Conservation (phyloP, 2,329 filamentous ascomycete species). For the Aspergillus quadricinctus region DNA sequence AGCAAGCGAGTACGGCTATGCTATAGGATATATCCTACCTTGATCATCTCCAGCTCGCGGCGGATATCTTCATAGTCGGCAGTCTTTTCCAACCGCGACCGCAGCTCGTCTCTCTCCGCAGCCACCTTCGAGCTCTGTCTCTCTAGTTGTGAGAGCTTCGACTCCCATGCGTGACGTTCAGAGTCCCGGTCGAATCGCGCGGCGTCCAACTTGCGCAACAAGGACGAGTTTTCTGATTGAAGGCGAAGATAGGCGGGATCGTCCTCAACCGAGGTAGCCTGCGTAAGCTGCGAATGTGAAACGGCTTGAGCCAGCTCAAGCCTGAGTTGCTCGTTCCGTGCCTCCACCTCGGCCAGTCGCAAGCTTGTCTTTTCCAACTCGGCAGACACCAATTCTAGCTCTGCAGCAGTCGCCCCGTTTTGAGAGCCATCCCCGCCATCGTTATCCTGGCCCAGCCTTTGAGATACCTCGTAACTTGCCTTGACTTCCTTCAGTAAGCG, state of each 20-base stretch:
- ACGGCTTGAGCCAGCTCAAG: constrained; percentile 86
- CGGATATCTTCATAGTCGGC: constrained; percentile 95
- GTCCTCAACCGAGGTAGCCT: constrained; percentile 68
- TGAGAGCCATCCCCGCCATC: constrained; percentile 59
- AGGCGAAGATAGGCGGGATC: constrained; percentile 85
- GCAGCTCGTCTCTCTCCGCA: constrained; percentile 75
- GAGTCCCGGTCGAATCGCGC: constrained; percentile 78
- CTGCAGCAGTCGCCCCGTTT: constrained; percentile 73
- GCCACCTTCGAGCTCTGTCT: constrained; percentile 70
- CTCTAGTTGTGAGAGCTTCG: constrained; percentile 71
- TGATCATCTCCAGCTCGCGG: constrained; percentile 91
- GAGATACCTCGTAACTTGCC: constrained; percentile 93
- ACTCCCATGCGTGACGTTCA: constrained; percentile 70
- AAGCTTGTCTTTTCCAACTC: constrained; percentile 87
- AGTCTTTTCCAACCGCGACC: constrained; percentile 79
- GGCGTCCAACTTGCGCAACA: constrained; percentile 83
- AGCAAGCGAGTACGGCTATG: constrained; percentile 1
- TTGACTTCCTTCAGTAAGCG: constrained; percentile 89
- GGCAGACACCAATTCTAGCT: constrained; percentile 87
- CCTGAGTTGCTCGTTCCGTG: constrained; percentile 87
- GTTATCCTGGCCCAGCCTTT: constrained; percentile 73
- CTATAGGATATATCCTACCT: constrained; percentile 43
- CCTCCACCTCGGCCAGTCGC: constrained; percentile 83
- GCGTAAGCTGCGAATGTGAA: constrained; percentile 60
- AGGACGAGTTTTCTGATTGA: constrained; percentile 86